Evolutionary conservation across 768 basidiomycete species (phyloP).

Genomic region (Trametes coccinea): DNA sequence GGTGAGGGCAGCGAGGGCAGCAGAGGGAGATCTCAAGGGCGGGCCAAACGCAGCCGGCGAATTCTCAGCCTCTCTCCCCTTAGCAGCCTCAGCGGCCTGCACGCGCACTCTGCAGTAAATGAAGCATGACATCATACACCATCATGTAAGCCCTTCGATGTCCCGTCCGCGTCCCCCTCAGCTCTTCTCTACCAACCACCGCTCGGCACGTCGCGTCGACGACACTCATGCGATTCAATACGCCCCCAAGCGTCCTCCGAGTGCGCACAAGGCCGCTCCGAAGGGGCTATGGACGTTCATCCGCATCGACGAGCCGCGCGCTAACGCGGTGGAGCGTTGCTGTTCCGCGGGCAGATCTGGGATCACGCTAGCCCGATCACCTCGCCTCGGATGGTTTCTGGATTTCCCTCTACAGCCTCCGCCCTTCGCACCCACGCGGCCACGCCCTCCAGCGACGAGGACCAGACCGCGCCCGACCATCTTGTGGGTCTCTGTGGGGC

Average conservation of each 20-base stretch:
- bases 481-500: slow-evolving; percentile 9
- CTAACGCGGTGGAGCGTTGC: too few species aligned
- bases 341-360: too few species aligned
- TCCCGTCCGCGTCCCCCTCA: not conserved
- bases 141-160: not conserved
- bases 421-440: not conserved
- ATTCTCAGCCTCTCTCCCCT: not conserved
- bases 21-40: not conserved
- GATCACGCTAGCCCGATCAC: too few species aligned
- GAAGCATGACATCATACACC: slow-evolving; percentile 6
- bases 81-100: not conserved
- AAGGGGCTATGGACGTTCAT: too few species aligned
- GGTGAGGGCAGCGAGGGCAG: not conserved
- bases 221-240: too few species aligned
- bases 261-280: too few species aligned
- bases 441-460: not conserved
- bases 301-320: too few species aligned
- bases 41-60: not conserved
- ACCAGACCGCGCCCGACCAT: not conserved
- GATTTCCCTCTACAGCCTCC: slow-evolving; percentile 7
- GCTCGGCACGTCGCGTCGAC: too few species aligned
- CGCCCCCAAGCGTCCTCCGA: too few species aligned
- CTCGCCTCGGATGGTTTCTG: not conserved
- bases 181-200: not conserved
- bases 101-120: not conserved